Evolutionary conservation across 192 early-diverging fungal genomes (phyloP).

Genomic region (Globomyces pollinis-pini): DNA sequence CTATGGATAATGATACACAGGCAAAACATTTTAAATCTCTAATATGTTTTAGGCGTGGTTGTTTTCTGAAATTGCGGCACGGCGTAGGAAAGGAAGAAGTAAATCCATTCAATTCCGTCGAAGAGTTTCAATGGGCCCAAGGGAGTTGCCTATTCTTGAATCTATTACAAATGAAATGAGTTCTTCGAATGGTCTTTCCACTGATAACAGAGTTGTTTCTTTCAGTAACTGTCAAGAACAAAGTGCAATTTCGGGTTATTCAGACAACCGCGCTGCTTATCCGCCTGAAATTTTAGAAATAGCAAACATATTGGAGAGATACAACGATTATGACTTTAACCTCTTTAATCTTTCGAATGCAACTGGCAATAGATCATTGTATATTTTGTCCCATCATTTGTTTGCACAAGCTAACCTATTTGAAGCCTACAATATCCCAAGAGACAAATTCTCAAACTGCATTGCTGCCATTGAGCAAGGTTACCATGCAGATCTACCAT

Average conservation of each 20-base stretch:
- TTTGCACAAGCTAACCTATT: conserved; percentile 35
- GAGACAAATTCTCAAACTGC: conserved; percentile 37
- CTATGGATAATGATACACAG: conserved; percentile 43
- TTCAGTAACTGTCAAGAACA: conserved; percentile 4
- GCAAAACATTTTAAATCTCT: conserved; percentile 8
- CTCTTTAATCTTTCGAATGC: conserved; percentile 35
- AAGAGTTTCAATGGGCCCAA: no score
- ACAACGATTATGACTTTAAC: conserved; percentile 34
- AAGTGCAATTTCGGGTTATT: not conserved
- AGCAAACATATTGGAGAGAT: conserved; percentile 8
- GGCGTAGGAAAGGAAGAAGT: conserved; percentile 14
- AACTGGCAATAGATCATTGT: conserved; percentile 17
- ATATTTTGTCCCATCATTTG: conserved; percentile 22
- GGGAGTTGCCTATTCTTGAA: no score
- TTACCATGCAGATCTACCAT: conserved; percentile 43
- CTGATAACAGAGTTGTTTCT: not conserved
- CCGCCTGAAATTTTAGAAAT: conserved; percentile 10
- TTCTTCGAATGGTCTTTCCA: not conserved
- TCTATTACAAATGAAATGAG: not conserved
- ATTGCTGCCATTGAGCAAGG: conserved; percentile 34
- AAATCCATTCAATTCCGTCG: conserved; percentile 1
- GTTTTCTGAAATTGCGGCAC: conserved; percentile 38
- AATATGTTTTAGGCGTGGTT: conserved; percentile 34
- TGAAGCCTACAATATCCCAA: conserved; percentile 27
- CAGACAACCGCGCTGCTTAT: conserved; percentile 10